Conservation (phyloP, 768 basidiomycete species). For the Tricholoma sp. region DNA sequence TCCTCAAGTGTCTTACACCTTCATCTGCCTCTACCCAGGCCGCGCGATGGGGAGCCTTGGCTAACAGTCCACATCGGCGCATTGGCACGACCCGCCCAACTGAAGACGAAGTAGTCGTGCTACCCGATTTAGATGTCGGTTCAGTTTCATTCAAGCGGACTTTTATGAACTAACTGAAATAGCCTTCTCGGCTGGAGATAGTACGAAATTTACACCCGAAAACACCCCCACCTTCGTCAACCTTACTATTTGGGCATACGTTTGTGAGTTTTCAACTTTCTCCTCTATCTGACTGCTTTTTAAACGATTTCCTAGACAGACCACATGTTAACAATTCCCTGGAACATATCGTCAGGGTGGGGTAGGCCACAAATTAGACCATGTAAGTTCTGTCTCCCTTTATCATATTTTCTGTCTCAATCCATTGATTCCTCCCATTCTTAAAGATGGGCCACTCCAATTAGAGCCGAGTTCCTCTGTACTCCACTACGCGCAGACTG, state of each 20-base stretch:
- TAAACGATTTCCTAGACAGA: constrained; percentile 49
- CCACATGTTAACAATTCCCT: constrained; percentile 81
- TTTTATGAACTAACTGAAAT: neutral
- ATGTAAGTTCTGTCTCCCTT: constrained; percentile 43
- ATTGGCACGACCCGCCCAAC: constrained; percentile 7
- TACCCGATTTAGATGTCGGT: constrained; percentile 33
- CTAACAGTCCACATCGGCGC: constrained; percentile 4
- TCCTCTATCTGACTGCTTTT: neutral
- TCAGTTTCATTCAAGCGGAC: neutral
- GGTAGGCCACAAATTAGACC: constrained; percentile 76
- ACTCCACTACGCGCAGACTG: constrained; percentile 87
- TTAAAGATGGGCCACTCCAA: constrained; percentile 61
- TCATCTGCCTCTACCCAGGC: neutral
- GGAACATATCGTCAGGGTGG: constrained; percentile 75
- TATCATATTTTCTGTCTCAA: neutral
- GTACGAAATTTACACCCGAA: constrained; percentile 47
- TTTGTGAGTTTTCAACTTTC: constrained; percentile 51
- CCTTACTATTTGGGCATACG: constrained; percentile 78
- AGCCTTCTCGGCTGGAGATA: constrained; percentile 54
- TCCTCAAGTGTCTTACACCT: constrained; percentile 9
- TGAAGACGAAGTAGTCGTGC: constrained; percentile 13
- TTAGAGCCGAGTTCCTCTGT: constrained; percentile 78
- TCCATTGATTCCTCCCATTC: neutral
- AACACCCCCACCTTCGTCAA: constrained; percentile 55
- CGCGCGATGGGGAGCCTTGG: constrained; percentile 11